Evolutionary conservation across 345 rosid species (phyloP).

Genomic region (Melaleuca quinquenervia): DNA sequence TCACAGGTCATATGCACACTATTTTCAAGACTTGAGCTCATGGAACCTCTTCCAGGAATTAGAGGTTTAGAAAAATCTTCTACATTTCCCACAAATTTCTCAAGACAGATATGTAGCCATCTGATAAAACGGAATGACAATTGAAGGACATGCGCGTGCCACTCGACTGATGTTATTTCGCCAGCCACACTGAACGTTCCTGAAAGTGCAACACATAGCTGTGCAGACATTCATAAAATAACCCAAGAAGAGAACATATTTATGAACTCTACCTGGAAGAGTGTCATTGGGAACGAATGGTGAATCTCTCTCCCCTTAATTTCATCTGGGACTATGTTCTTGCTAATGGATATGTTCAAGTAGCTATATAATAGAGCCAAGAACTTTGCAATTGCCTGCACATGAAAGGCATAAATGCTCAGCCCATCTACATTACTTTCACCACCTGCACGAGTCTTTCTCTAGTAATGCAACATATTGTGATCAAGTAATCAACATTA

Average conservation of each 20-base stretch:
- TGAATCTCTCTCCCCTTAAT: slow-evolving; percentile 86
- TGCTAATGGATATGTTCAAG: slow-evolving; percentile 73
- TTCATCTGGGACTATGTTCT: slow-evolving; percentile 61
- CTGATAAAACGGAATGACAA: not conserved
- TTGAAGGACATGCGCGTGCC: not conserved
- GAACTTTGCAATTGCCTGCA: slow-evolving; percentile 92
- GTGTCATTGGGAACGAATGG: slow-evolving; percentile 91
- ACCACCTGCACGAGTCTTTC: not conserved
- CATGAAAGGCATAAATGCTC: not conserved
- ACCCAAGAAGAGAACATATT: not conserved
- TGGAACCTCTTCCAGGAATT: not conserved
- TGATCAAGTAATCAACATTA: not conserved
- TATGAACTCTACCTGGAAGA: slow-evolving; percentile 46
- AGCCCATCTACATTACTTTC: not conserved
- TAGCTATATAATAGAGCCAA: slow-evolving; percentile 82
- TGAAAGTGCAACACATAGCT: not conserved
- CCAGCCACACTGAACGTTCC: not conserved
- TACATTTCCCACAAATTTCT: not conserved
- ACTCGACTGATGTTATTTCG: not conserved
- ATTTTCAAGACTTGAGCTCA: not conserved
- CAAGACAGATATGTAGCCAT: not conserved
- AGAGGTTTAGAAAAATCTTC: not conserved
- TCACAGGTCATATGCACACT: not conserved
- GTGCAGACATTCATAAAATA: not conserved
- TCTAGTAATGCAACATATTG: not conserved